Evolutionary conservation across 495 filamentous ascomycete species (phyloP), one percentile per base, ranked within the genome.

Genomic region (Aspergillus homomorphus): DNA sequence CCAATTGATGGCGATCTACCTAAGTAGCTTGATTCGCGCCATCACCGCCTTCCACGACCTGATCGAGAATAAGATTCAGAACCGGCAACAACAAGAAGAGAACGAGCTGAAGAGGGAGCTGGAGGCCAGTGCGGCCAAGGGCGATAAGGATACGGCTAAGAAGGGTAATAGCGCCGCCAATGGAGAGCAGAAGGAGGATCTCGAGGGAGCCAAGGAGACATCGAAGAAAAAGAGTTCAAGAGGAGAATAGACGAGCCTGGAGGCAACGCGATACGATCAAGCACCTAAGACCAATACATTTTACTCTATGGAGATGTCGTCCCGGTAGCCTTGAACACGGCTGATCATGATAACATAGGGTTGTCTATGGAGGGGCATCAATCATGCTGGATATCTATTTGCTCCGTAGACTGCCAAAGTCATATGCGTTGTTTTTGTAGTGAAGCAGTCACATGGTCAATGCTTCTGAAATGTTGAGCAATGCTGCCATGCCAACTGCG

Each of bases 51-150:
- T 98, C 86, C 94, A 98, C 72, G 94, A 98, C 73, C 77, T 98
- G 61, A 98, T 98, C 66, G 94, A 98, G 81, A 98, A 98, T 77
- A 98, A 98, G 87, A 96, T 98, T 60, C 94, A 98, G 79, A 98
- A 98, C 77, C 79, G 92, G 65, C 93, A 96, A 76, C 90, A 93
- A 70, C 91, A 95, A 73, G 94, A 96, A 69, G 94, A 98, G 71
- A 91, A 89, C 73, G 91, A 97, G 63, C 84, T 83, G 54, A 89
- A 88, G 81, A 87, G 89, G 73, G 86, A 89, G 50, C 88, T 90
- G 60, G 73, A 79, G 58, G 72, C 74, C 45, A 84, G 80, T 57
- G 73, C 70, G 41, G 70, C 65, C 20, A 87, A 87, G 69, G 77
- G 68, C 19, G 86, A 87, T 64, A 89, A 89, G 71, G 86, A 88